phyloP scores from a whole-genome alignment of 1,139 yeast species.

The Blastobotrys apis region DNA sequence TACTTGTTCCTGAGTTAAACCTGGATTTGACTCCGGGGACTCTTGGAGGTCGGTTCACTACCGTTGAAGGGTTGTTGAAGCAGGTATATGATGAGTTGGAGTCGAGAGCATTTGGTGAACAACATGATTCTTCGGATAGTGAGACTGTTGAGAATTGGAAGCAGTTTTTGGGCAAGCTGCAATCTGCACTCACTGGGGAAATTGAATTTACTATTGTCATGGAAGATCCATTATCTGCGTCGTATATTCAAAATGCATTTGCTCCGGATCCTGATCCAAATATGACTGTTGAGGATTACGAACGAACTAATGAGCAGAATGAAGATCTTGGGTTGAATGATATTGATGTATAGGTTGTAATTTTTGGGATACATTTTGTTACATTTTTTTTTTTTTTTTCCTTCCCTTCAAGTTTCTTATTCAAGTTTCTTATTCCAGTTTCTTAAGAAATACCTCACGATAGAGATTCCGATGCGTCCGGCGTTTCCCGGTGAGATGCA shows the following conservation, averaged over 20 bases:
- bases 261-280: slow-evolving; percentile 98
- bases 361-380: too few species aligned
- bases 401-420: too few species aligned
- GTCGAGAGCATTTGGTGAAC: slow-evolving; percentile 75
- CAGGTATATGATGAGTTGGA: slow-evolving; percentile 91
- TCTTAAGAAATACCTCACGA: too few species aligned
- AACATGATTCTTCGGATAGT: slow-evolving; percentile 88
- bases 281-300: slow-evolving; percentile 85
- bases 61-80: slow-evolving; percentile 84
- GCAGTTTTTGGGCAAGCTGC: slow-evolving; percentile 65
- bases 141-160: slow-evolving; percentile 77
- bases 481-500: too few species aligned
- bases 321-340: slow-evolving; percentile 90
- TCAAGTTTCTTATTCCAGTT: too few species aligned
- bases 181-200: slow-evolving; percentile 80
- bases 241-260: slow-evolving; percentile 93
- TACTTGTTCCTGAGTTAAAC: slow-evolving; percentile 79
- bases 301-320: slow-evolving; percentile 78
- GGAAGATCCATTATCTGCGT: slow-evolving; percentile 94
- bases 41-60: slow-evolving; percentile 95
- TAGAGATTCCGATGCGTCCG: too few species aligned
- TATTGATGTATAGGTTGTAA: slow-evolving; percentile 47
- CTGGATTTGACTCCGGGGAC: slow-evolving; percentile 96
- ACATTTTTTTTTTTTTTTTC: too few species aligned
- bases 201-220: slow-evolving; percentile 76